These are phyloP conservation scores for Volvox carteri DNA, from an alignment of 163 green algal genomes.

Conservation along the genomic window DNA sequence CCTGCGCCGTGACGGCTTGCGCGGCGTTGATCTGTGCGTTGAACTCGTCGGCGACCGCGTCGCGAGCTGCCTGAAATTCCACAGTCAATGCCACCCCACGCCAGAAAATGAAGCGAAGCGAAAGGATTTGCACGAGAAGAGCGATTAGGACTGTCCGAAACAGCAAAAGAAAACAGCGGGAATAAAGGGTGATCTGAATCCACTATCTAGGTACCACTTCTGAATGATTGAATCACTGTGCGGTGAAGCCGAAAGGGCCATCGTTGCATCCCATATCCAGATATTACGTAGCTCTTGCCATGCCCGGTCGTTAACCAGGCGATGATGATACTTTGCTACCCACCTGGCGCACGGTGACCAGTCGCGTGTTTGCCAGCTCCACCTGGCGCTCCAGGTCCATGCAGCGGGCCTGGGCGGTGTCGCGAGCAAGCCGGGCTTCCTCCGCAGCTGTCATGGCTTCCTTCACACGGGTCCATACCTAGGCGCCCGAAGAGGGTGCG, in stretches of 20 bases:
- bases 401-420: constrained; percentile 51
- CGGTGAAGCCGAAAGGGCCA: too few relatives aligned
- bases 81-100: too few relatives aligned
- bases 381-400: constrained; percentile 64
- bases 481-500: background rate
- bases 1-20: constrained; percentile 2
- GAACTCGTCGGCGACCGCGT: constrained; percentile 46
- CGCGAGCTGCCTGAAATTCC: constrained; percentile 50
- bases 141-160: too few relatives aligned
- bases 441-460: constrained; percentile 75
- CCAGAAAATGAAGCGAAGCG: too few relatives aligned
- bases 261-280: too few relatives aligned
- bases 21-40: constrained; percentile 31
- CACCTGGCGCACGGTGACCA: constrained; percentile 56
- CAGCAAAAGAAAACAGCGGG: too few relatives aligned
- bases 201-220: too few relatives aligned
- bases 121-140: too few relatives aligned
- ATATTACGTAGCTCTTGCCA: too few relatives aligned
- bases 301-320: too few relatives aligned
- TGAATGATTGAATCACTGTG: too few relatives aligned
- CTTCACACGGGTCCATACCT: constrained; percentile 73
- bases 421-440: constrained; percentile 66
- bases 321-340: background rate
- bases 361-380: constrained; percentile 47
- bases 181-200: too few relatives aligned